A percentile compares a stretch with the other conserved stretches of the same genome.
These are phyloP conservation scores for Xylaria sp. DNA, from an alignment of 2,329 filamentous ascomycete species.

Conservation along the genomic window DNA sequence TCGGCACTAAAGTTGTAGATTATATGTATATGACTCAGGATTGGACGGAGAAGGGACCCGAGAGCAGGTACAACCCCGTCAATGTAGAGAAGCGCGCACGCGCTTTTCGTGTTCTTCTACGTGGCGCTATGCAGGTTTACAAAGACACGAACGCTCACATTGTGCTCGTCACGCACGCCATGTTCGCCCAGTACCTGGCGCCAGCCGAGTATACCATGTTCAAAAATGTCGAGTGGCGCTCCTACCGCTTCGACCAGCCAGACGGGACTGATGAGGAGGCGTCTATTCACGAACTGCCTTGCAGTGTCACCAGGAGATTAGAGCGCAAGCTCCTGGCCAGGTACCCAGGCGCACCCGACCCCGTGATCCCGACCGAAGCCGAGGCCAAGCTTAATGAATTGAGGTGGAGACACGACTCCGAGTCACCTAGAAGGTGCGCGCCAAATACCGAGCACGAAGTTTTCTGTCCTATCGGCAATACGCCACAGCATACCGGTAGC, in stretches of 20 bases:
- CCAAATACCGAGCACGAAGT: neutral
- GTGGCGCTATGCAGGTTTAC: neutral
- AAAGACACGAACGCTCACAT: slow-evolving; percentile 12
- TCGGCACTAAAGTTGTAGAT: neutral
- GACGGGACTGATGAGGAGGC: neutral
- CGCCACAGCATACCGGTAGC: too few relatives aligned
- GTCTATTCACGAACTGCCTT: neutral
- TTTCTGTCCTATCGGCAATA: too few relatives aligned
- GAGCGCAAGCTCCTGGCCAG: neutral
- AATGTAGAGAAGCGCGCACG: neutral
- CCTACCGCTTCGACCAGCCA: neutral
- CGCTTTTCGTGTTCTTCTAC: slow-evolving; percentile 5
- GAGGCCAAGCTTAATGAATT: neutral
- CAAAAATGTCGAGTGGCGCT: slow-evolving; percentile 16
- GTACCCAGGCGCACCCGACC: too few relatives aligned
- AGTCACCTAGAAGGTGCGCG: neutral
- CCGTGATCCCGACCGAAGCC: neutral
- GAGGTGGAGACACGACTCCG: neutral
- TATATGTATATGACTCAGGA: neutral
- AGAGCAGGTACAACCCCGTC: neutral
- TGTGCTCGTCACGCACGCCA: slow-evolving; percentile 10
- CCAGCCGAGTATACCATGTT: neutral
- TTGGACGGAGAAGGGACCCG: slow-evolving; percentile 4
- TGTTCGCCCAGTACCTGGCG: neutral
- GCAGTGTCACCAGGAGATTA: neutral